Evolutionary conservation across 2,329 filamentous ascomycete genomes (phyloP), one percentile per base, ranked within the genome.

Genomic region (Diplocarpon mali): DNA sequence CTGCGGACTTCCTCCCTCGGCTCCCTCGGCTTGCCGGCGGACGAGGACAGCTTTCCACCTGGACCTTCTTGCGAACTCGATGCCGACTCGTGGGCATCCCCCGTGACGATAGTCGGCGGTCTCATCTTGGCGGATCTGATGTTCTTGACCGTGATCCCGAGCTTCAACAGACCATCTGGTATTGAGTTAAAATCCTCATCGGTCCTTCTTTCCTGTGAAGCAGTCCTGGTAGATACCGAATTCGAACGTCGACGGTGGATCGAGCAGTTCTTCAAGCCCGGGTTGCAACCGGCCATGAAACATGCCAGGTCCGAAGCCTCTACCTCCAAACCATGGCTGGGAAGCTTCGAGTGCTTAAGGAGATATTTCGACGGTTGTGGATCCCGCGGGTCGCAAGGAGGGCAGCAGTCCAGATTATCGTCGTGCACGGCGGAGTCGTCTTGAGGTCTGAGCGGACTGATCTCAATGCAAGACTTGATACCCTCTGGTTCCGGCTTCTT

Each of bases 251-350:
- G 43, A 27, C 40, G 40, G 45, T 55, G 53, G 24, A 38, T 47
- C 29, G 41, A 28, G 42, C 51, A 55, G 10, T 53, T 44, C 11
- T 44, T 35, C n/a, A 45, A 38, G 13, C 46, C 48, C 14, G 53
- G 50, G 13, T 49, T 40, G 39, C 52, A 57, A 14, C 50, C 53
- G 10, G 47, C 47, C 20, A 57, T 44, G 29, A 55, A 57, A 36
- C 55, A 57, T 37, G 51, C 53, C 15, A 57, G 42, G 42, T 56
- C 55, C 35, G 45, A 46, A 13, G 52, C 47, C 28, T 53, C 47
- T 24, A 48, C 42, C 34, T 48, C 38, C 17, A 54, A 15, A 1
- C 39, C 44, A 17, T 16, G 37, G 3, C 42, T 35, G 14, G 47
- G 47, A 15, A 42, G 16, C 10, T 15, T 39, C 13, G 47, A 14